phyloP scores from a whole-genome alignment of 768 basidiomycete genomes.

The Leccinum olivaceopallidum region DNA sequence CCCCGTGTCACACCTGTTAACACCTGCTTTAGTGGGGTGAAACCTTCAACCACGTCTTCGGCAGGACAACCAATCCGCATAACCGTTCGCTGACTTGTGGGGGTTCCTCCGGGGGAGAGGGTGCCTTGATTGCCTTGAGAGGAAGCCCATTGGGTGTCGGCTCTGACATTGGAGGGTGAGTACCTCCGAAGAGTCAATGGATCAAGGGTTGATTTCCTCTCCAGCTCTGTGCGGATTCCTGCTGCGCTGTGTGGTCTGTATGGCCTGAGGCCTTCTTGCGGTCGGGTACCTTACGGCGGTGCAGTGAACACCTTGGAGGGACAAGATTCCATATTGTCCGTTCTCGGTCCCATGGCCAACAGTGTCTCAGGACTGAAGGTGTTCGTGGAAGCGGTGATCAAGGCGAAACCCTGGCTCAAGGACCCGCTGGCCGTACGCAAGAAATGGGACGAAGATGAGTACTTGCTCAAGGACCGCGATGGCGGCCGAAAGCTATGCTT shows the following conservation, averaged over 20 bases:
- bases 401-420: constrained; percentile 59
- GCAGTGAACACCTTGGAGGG: constrained; percentile 67
- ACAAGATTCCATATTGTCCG: constrained; percentile 68
- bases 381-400: constrained; percentile 67
- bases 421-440: constrained; percentile 63
- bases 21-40: constrained; percentile 60
- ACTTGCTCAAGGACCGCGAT: constrained; percentile 57
- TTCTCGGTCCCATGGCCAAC: constrained; percentile 70
- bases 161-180: constrained; percentile 78
- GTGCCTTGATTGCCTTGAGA: constrained; percentile 59
- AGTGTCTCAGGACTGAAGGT: constrained; percentile 60
- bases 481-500: constrained; percentile 53
- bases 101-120: constrained; percentile 87
- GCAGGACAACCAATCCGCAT: constrained; percentile 73
- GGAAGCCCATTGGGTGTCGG: constrained; percentile 64
- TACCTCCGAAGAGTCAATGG: not conserved
- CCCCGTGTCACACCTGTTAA: not conserved
- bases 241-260: constrained; percentile 68
- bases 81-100: constrained; percentile 72
- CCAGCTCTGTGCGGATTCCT: constrained; percentile 77
- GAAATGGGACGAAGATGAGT: constrained; percentile 61
- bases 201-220: not conserved
- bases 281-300: constrained; percentile 68
- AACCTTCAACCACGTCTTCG: constrained; percentile 77
- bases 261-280: constrained; percentile 67